Evolutionary conservation across 2,329 filamentous ascomycete species (phyloP).

Genomic region (Ophiocordyceps sinensis): DNA sequence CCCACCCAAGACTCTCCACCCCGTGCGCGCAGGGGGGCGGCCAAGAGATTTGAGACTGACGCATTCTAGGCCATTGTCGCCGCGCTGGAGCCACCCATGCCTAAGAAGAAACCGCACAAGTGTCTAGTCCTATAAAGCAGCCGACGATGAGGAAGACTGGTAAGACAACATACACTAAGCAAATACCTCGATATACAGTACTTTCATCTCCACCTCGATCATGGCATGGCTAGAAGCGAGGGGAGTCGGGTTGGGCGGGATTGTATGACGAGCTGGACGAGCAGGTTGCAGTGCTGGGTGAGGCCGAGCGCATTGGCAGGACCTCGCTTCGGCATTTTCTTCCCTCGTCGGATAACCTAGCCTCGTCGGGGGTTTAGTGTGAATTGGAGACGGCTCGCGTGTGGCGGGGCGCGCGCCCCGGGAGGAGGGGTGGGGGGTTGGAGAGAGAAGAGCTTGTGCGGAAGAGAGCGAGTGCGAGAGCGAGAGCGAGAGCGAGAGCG

Average conservation of each 20-base stretch:
- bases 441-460: too few species aligned
- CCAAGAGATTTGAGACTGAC: slow-evolving; percentile 5
- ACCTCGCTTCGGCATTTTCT: not conserved
- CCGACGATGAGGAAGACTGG: not conserved
- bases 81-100: slow-evolving; percentile 73
- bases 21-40: too few species aligned
- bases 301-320: not conserved
- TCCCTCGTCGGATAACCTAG: not conserved
- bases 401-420: too few species aligned
- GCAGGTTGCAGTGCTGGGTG: slow-evolving; percentile 1
- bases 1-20: not conserved
- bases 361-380: not conserved
- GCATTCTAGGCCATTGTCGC: slow-evolving; percentile 75
- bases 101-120: slow-evolving; percentile 61
- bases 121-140: slow-evolving; percentile 50
- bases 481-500: not conserved
- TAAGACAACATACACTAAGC: not conserved
- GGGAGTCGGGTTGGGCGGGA: not conserved
- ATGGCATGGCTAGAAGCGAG: slow-evolving; percentile 3
- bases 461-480: not conserved
- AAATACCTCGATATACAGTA: slow-evolving; percentile 2
- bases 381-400: too few species aligned
- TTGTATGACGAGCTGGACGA: slow-evolving; percentile 2
- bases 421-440: too few species aligned
- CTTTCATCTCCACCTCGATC: slow-evolving; percentile 1